Percentiles rank a stretch among this genome's conserved stretches.
Evolutionary conservation across 192 early-diverging fungal genomes (phyloP).

Genomic region (Gamsiella multidivaricata): DNA sequence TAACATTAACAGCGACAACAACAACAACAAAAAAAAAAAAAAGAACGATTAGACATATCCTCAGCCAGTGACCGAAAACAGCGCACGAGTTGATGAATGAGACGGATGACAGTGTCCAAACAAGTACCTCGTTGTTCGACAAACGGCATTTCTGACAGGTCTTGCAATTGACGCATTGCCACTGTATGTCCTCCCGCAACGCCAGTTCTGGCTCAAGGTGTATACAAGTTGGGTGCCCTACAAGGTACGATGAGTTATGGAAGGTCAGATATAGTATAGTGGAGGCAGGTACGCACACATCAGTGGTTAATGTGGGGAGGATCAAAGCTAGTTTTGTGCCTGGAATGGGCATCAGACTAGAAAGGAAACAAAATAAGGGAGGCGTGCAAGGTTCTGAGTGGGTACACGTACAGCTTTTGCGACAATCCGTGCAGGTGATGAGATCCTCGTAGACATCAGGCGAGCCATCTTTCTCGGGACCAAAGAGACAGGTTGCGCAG

Average conservation of each 20-base stretch:
- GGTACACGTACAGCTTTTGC: constrained; percentile 55
- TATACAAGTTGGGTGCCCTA: constrained; percentile 60
- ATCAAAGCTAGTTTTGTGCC: no score
- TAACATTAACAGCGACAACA: neutral
- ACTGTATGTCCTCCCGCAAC: constrained; percentile 51
- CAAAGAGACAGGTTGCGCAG: constrained; percentile 48
- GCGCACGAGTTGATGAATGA: neutral
- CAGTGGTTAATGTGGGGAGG: no score
- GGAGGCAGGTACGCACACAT: neutral
- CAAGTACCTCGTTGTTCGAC: constrained; percentile 57
- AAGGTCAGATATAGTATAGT: neutral
- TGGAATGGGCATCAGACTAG: neutral
- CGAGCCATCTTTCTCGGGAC: constrained; percentile 53
- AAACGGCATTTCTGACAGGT: constrained; percentile 58
- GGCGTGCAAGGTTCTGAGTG: neutral
- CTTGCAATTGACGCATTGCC: constrained; percentile 67
- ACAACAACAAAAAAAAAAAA: neutral
- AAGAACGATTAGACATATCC: no score
- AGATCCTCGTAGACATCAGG: constrained; percentile 53
- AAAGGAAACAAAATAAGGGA: constrained; percentile 7
- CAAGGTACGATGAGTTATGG: neutral
- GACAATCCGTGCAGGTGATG: constrained; percentile 61
- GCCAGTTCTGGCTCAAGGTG: constrained; percentile 42
- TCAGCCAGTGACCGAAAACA: neutral
- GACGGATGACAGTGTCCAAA: neutral